Percentiles rank a stretch among this genome's conserved stretches.
Evolutionary conservation across 495 filamentous ascomycete species (phyloP).

Genomic region (Rhypophila decipiens): DNA sequence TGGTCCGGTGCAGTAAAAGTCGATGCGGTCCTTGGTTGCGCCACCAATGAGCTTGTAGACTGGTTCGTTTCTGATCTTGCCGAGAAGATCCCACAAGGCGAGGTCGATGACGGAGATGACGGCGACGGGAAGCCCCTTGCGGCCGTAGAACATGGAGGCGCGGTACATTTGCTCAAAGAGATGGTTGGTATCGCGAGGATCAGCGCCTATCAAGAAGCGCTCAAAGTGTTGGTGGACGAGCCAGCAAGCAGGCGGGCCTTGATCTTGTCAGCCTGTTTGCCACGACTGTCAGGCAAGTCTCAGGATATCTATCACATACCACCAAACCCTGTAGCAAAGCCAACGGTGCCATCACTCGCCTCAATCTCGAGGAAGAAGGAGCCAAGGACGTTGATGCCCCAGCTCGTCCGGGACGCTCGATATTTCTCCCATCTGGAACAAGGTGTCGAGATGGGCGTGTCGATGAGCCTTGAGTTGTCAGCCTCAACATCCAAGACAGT

Average conservation of each 20-base stretch:
- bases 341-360: slow-evolving; percentile 79
- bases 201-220: slow-evolving; percentile 80
- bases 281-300: neutral
- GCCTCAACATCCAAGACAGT: neutral
- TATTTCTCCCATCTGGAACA: slow-evolving; percentile 87
- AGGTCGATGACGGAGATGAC: slow-evolving; percentile 92
- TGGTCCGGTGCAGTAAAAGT: slow-evolving; percentile 93
- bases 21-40: slow-evolving; percentile 66
- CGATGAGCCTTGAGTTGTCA: slow-evolving; percentile 57
- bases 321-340: slow-evolving; percentile 89
- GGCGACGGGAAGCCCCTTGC: slow-evolving; percentile 82
- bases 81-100: slow-evolving; percentile 84
- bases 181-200: slow-evolving; percentile 81
- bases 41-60: slow-evolving; percentile 94
- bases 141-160: slow-evolving; percentile 89
- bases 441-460: slow-evolving; percentile 83
- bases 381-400: slow-evolving; percentile 92
- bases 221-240: slow-evolving; percentile 85
- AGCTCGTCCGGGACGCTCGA: slow-evolving; percentile 77
- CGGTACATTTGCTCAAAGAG: slow-evolving; percentile 96
- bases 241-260: slow-evolving; percentile 86
- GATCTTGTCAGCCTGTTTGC: slow-evolving; percentile 4
- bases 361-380: slow-evolving; percentile 93
- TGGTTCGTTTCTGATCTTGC: slow-evolving; percentile 84
- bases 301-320: slow-evolving; percentile 44